Conservation (phyloP, 768 basidiomycete species). For the Gloeostereum incarnatum region DNA sequence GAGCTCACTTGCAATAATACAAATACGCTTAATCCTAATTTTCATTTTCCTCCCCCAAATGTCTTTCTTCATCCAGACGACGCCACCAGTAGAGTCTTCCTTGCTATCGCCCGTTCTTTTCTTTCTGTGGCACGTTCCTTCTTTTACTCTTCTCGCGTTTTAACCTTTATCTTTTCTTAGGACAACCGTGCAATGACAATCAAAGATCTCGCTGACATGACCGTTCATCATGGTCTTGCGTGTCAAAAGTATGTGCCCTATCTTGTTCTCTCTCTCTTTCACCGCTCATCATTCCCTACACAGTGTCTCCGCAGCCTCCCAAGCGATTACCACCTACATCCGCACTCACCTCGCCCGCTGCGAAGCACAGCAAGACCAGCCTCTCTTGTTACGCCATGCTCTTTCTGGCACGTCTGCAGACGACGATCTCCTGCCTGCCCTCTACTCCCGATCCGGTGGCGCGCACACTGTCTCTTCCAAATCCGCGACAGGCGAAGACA, state of each 20-base stretch:
- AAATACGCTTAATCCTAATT: slow-evolving; percentile 9
- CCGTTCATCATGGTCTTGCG: slow-evolving; percentile 51
- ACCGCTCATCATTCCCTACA: slow-evolving; percentile 10
- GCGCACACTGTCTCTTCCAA: slow-evolving; percentile 27
- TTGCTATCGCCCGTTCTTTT: slow-evolving; percentile 64
- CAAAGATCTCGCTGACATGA: slow-evolving; percentile 74
- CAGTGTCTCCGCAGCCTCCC: slow-evolving; percentile 70
- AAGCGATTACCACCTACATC: slow-evolving; percentile 79
- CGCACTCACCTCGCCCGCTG: slow-evolving; percentile 66
- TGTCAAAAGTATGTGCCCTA: slow-evolving; percentile 62
- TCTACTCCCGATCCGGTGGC: slow-evolving; percentile 63
- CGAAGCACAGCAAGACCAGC: slow-evolving; percentile 60
- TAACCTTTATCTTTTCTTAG: slow-evolving; percentile 22
- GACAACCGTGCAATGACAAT: slow-evolving; percentile 81
- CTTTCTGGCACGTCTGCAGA: slow-evolving; percentile 66
- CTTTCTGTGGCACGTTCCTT: slow-evolving; percentile 55
- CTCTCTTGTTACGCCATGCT: slow-evolving; percentile 62
- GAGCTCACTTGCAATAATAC: slow-evolving; percentile 12
- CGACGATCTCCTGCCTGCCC: slow-evolving; percentile 65
- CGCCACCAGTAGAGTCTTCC: slow-evolving; percentile 60
- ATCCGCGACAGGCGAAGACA: background rate
- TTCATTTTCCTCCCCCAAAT: slow-evolving; percentile 48
- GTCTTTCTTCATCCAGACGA: slow-evolving; percentile 70
- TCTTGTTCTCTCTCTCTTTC: slow-evolving; percentile 6
- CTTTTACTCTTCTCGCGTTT: slow-evolving; percentile 11